A percentile compares a stretch with the other conserved stretches of the same genome.
Conservation (phyloP, 768 basidiomycete genomes). For the Clitopilus hobsonii region DNA sequence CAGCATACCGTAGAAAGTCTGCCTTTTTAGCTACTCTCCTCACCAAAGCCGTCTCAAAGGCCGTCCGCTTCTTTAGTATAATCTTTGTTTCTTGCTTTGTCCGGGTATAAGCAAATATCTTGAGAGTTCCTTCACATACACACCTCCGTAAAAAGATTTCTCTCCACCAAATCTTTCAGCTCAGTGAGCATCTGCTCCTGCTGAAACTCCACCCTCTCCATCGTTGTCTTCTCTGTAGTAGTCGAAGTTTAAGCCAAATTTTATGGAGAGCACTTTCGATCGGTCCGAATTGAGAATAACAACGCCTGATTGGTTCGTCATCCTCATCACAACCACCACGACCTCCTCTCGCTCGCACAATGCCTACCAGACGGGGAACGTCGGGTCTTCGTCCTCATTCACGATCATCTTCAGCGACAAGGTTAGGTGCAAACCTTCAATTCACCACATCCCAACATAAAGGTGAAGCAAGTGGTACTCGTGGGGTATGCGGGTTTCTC, state of each 20-base stretch:
- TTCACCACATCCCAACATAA: conserved; percentile 59
- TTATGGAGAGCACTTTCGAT: neutral
- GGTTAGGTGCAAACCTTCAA: conserved; percentile 55
- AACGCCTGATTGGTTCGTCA: neutral
- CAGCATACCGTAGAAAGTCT: conserved; percentile 88
- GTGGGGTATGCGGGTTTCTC: too few relatives aligned
- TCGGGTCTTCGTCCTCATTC: conserved; percentile 57
- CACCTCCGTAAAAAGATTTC: conserved; percentile 78
- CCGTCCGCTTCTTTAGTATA: conserved; percentile 81
- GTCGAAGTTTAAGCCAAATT: neutral
- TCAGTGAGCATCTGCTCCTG: conserved; percentile 97
- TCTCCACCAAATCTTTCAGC: conserved; percentile 88
- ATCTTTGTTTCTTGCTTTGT: conserved; percentile 77
- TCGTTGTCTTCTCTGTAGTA: conserved; percentile 22
- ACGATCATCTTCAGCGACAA: conserved; percentile 58
- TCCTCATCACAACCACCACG: conserved; percentile 9
- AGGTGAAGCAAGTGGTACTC: conserved; percentile 30
- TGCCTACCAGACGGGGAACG: conserved; percentile 46
- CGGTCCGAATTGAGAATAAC: neutral
- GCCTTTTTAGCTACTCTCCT: conserved; percentile 80
- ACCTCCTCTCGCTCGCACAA: conserved; percentile 23
- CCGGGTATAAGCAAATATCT: conserved; percentile 8
- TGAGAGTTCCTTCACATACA: conserved; percentile 16
- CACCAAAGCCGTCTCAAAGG: conserved; percentile 79
- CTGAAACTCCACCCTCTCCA: conserved; percentile 94